Conservation (phyloP, 1,139 yeast species). For the Magnusiomyces ingens region DNA sequence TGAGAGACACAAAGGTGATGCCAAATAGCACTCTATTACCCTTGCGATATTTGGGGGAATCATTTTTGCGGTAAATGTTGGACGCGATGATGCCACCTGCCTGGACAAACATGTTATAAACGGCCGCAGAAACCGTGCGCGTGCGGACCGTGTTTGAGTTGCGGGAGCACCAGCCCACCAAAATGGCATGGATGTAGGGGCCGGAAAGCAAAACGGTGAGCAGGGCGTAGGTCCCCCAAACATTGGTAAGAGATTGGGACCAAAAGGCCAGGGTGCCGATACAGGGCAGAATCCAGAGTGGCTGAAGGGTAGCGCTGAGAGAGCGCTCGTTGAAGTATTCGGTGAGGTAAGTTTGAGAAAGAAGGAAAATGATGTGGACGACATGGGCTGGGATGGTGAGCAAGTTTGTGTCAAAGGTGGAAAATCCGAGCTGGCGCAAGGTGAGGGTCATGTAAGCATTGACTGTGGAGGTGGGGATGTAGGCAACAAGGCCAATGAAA, state of each 20-base stretch:
- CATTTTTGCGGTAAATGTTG: constrained; percentile 49
- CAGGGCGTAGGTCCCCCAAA: constrained; percentile 50
- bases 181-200: constrained; percentile 47
- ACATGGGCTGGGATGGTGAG: constrained; percentile 47
- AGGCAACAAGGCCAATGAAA: constrained; percentile 43
- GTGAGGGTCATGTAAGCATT: constrained; percentile 46
- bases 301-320: constrained; percentile 31
- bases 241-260: constrained; percentile 41
- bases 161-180: constrained; percentile 53
- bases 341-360: constrained; percentile 38
- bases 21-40: constrained; percentile 46
- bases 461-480: constrained; percentile 38
- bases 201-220: constrained; percentile 44
- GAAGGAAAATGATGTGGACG: constrained; percentile 36
- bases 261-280: constrained; percentile 42
- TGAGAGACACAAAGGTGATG: constrained; percentile 30
- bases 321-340: constrained; percentile 38
- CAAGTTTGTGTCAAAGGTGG: constrained; percentile 48
- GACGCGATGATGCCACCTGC: constrained; percentile 44
- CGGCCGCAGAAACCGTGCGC: constrained; percentile 53
- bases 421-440: constrained; percentile 48
- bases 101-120: constrained; percentile 54
- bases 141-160: constrained; percentile 54
- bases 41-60: constrained; percentile 48
- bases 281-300: constrained; percentile 38